Evolutionary conservation across 2,329 filamentous ascomycete genomes (phyloP), one percentile per base, ranked within the genome.

Genomic region (Aspergillus ibericus): DNA sequence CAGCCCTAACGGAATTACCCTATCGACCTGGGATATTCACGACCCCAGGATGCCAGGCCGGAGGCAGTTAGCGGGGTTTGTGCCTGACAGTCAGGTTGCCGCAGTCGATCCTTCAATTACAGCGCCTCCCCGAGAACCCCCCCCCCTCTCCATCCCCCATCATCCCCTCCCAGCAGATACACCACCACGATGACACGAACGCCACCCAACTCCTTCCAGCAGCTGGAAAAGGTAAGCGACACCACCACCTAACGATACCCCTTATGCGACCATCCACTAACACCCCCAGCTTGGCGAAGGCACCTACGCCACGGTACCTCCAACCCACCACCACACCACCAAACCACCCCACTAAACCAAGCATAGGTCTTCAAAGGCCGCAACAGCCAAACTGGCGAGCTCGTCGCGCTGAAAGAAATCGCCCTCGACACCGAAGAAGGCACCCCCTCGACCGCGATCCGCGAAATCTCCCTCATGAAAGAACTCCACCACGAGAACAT

Each of bases 401-500:
- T 62, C 35, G 60, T 62, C 20, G 60, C 60, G 16, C 29, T 62
- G 29, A 62, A 62, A 52, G 57, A 62, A 29, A 62, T 62, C 20
- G 56, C 59, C n/a, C 57, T 62, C 40, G 60, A 62, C 34, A 57
- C 54, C 16, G 93, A 98, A 81, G 95, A 99, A 81, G 95, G 95
- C 69, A 98, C 95, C 0, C 95, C 93, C 3, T 95, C 90, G 47
- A 99, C 95, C 0, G 95, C 95, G 35, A 98, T 99, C 74, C 91
- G 95, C 70, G 95, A 99, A 77, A 98, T 99, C 70, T 97, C 92
- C 1, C 84, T 99, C 54, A 98, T 99, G 93, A 98, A 98, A 80
- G 95, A 98, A 78, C 85, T 99, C 66, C 97, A 97, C 78, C 93
- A 99, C 78, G 92, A 97, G 75, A 97, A 97, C 74, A 97, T 99